Conservation (phyloP, 768 basidiomycete species). For the Amanita pallidorosea region DNA sequence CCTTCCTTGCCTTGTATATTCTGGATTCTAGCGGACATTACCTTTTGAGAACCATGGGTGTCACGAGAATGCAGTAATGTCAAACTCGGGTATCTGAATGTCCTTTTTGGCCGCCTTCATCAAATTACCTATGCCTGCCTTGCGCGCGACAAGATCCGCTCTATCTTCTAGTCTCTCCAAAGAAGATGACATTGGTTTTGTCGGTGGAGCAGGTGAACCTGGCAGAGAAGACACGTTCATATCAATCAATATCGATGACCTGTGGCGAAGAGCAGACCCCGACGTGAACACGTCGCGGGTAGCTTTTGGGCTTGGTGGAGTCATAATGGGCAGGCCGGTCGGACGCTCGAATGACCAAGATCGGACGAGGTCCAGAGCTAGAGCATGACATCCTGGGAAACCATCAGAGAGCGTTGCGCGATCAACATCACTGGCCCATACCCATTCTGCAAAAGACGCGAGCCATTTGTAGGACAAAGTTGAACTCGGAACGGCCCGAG, state of each 20-base stretch:
- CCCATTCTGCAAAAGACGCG: conserved; percentile 94
- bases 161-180: conserved; percentile 36
- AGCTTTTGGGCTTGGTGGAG: conserved; percentile 31
- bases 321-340: conserved; percentile 15
- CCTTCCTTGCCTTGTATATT: not conserved
- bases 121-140: conserved; percentile 70
- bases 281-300: conserved; percentile 36
- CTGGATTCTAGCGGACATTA: not conserved
- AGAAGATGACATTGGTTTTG: conserved; percentile 10
- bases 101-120: conserved; percentile 91
- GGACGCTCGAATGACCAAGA: conserved; percentile 91
- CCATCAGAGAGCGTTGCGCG: not conserved
- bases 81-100: conserved; percentile 77
- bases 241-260: conserved; percentile 78
- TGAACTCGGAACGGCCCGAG: conserved; percentile 80
- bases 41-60: not conserved
- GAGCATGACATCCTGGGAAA: conserved; percentile 70
- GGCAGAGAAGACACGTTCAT: conserved; percentile 67
- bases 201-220: conserved; percentile 30
- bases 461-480: conserved; percentile 91
- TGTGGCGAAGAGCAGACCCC: conserved; percentile 44
- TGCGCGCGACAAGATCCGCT: conserved; percentile 50
- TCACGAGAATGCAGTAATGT: conserved; percentile 71
- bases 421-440: conserved; percentile 21
- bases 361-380: conserved; percentile 84